A percentile compares a stretch with the other conserved stretches of the same genome.
Conservation (phyloP, 306 rosid genomes). For the Lathyrus sativus region DNA sequence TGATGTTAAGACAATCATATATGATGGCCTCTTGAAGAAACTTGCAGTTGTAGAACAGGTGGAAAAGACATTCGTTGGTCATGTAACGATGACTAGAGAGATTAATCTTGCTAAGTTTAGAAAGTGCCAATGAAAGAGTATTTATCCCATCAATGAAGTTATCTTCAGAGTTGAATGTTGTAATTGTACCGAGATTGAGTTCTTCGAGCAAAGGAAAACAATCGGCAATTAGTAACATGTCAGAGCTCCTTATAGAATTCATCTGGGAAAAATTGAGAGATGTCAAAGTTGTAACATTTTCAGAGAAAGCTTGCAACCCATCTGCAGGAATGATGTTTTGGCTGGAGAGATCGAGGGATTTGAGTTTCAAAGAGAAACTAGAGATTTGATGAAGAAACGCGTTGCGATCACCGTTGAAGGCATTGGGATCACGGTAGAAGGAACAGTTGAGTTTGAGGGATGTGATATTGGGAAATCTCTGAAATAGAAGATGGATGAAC, state of each 20-base stretch:
- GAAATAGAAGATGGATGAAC: too few relatives aligned
- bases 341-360: constrained; percentile 48
- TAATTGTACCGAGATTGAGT: not conserved
- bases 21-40: constrained; percentile 44
- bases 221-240: constrained; percentile 42
- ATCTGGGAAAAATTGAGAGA: not conserved
- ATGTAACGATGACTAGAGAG: constrained; percentile 57
- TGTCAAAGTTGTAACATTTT: constrained; percentile 14
- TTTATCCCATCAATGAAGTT: not conserved
- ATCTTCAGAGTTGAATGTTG: too few relatives aligned
- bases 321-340: constrained; percentile 6
- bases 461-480: too few relatives aligned
- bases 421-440: too few relatives aligned
- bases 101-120: constrained; percentile 29
- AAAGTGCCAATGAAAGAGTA: not conserved
- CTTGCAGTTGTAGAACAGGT: not conserved
- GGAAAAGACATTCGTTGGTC: constrained; percentile 41
- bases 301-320: constrained; percentile 42
- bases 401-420: not conserved
- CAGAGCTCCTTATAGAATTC: constrained; percentile 16
- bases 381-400: constrained; percentile 50
- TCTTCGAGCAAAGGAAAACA: constrained; percentile 57
- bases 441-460: too few relatives aligned
- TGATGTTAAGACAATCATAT: constrained; percentile 37
- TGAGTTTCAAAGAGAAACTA: constrained; percentile 35